Conservation (phyloP, 176 grass and related monocot genomes). For the Neostapfia colusana region DNA sequence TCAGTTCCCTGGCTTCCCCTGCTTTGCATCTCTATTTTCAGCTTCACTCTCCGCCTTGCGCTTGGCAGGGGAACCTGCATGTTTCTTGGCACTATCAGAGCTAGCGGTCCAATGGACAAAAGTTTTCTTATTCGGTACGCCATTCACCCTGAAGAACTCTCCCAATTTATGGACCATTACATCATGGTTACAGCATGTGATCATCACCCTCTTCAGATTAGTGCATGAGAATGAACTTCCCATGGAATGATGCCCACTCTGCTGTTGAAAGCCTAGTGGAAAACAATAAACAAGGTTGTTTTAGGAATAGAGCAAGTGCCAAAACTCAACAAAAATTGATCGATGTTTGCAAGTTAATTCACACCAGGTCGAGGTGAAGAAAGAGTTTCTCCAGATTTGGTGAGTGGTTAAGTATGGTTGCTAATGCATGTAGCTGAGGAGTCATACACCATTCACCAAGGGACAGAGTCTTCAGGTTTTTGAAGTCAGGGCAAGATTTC, state of each 20-base stretch:
- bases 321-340: conserved; percentile 1
- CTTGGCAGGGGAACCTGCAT: conserved; percentile 6
- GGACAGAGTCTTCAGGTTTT: conserved; percentile 36
- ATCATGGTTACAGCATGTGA: conserved; percentile 28
- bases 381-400: conserved; percentile 42
- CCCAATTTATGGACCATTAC: background rate
- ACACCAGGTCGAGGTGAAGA: conserved; percentile 38
- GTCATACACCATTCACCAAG: conserved; percentile 46
- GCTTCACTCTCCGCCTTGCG: conserved; percentile 18
- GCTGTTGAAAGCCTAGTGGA: background rate
- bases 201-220: conserved; percentile 29
- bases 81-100: background rate
- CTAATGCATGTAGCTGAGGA: conserved; percentile 8
- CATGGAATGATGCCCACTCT: background rate
- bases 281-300: background rate
- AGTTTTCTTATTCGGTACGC: conserved; percentile 7
- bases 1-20: conserved; percentile 9
- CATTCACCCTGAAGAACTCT: background rate
- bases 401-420: conserved; percentile 31
- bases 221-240: conserved; percentile 30
- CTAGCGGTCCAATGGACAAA: background rate
- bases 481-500: conserved; percentile 24
- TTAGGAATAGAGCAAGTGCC: background rate
- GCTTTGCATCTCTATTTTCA: conserved; percentile 14
- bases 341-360: background rate